Percentiles rank a stretch among this genome's conserved stretches.
Conservation (phyloP, 2,329 filamentous ascomycete genomes). For the Ascomycota sp. region DNA sequence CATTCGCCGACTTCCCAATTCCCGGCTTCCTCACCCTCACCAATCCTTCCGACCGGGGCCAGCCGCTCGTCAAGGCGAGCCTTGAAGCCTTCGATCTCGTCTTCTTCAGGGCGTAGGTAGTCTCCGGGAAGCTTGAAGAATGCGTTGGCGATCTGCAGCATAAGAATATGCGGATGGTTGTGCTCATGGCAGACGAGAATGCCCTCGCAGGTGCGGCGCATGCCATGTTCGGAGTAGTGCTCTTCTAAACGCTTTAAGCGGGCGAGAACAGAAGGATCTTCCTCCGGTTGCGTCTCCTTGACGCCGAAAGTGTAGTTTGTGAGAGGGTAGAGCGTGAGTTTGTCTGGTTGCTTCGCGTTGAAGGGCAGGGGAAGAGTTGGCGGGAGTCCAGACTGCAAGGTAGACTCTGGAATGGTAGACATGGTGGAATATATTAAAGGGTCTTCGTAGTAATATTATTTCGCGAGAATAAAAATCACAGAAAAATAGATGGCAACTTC, state of each 20-base stretch:
- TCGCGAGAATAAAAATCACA: background rate
- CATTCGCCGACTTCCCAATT: constrained; percentile 94
- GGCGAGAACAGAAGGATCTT: constrained; percentile 87
- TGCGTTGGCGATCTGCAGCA: constrained; percentile 97
- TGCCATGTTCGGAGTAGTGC: constrained; percentile 79
- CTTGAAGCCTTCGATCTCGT: constrained; percentile 93
- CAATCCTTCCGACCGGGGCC: constrained; percentile 71
- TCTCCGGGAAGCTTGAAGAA: constrained; percentile 98
- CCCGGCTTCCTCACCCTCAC: constrained; percentile 62
- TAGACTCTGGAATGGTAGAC: constrained; percentile 64
- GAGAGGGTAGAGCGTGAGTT: constrained; percentile 79
- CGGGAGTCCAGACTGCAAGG: constrained; percentile 58
- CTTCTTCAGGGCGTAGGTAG: constrained; percentile 74
- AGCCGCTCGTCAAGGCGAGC: constrained; percentile 76
- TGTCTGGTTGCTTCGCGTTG: constrained; percentile 72
- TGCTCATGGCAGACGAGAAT: constrained; percentile 97
- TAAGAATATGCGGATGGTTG: constrained; percentile 95
- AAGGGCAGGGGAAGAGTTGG: constrained; percentile 68
- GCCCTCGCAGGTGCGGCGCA: constrained; percentile 93
- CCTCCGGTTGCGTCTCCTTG: constrained; percentile 94
- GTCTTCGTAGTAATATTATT: background rate
- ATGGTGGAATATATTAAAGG: constrained; percentile 22
- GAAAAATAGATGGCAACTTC: too few relatives aligned
- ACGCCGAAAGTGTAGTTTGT: constrained; percentile 98
- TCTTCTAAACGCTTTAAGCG: constrained; percentile 88